These are phyloP conservation scores for Yamadazyma sp. DNA, from an alignment of 805 yeast species.

Conservation along the genomic window DNA sequence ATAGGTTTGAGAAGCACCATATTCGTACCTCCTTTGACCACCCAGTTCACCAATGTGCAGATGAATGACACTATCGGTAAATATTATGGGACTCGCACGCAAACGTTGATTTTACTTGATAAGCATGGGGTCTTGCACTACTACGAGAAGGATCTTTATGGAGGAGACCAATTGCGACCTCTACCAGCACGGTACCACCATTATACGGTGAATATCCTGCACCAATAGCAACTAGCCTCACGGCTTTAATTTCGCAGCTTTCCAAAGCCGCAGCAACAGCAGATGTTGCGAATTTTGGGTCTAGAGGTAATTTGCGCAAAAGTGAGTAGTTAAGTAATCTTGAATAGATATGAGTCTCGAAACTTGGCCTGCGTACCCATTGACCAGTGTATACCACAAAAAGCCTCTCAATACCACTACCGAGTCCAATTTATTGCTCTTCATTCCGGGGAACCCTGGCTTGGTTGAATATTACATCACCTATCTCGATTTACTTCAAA, in stretches of 20 bases:
- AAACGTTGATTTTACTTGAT: conserved; percentile 68
- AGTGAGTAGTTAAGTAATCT: no score
- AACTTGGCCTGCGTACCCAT: conserved; percentile 21
- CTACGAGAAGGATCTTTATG: conserved; percentile 60
- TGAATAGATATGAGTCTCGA: conserved; percentile 12
- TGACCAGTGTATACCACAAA: conserved; percentile 30
- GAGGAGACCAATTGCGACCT: conserved; percentile 4
- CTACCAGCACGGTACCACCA: neutral
- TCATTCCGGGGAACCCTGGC: conserved; percentile 82
- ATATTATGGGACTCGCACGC: conserved; percentile 86
- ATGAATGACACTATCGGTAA: conserved; percentile 38
- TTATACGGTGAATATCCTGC: conserved; percentile 2
- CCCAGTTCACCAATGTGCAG: conserved; percentile 13
- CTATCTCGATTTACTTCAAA: conserved; percentile 47
- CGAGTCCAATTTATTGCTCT: conserved; percentile 39
- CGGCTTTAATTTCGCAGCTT: conserved; percentile 2
- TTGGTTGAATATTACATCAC: conserved; percentile 61
- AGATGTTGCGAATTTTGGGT: conserved; percentile 4
- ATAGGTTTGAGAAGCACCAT: conserved; percentile 55
- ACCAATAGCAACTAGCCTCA: conserved; percentile 15
- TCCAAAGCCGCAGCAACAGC: no score
- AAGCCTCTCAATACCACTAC: conserved; percentile 21
- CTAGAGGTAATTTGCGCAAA: no score
- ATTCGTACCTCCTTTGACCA: conserved; percentile 66
- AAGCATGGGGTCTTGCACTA: conserved; percentile 53